Percentiles rank a stretch among this genome's conserved stretches.
Evolutionary conservation across 306 rosid genomes (phyloP).

Genomic region (Casuarina glauca): DNA sequence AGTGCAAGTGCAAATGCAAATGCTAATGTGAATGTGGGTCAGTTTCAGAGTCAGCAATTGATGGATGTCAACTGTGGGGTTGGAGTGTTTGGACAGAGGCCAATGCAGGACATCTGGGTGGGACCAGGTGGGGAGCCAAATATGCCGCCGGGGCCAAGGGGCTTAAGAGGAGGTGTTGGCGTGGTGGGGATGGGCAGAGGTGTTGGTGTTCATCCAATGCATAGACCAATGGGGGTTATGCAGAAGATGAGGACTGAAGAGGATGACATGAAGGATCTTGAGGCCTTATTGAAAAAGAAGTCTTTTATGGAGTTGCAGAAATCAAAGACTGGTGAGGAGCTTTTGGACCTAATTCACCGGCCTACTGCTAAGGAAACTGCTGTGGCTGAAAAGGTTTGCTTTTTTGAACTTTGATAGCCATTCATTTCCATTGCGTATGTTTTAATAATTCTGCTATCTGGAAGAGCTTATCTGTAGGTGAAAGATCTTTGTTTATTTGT

Average conservation of each 20-base stretch:
- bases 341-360: constrained; percentile 89
- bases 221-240: constrained; percentile 55
- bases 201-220: constrained; percentile 64
- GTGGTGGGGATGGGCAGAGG: constrained; percentile 69
- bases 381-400: constrained; percentile 88
- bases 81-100: constrained; percentile 64
- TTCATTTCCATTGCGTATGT: neutral
- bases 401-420: constrained; percentile 13
- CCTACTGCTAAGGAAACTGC: constrained; percentile 97
- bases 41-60: constrained; percentile 52
- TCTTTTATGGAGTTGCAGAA: constrained; percentile 77
- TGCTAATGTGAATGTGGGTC: constrained; percentile 23
- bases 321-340: constrained; percentile 94
- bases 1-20: neutral
- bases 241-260: constrained; percentile 62
- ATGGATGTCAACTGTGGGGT: constrained; percentile 52
- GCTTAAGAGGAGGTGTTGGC: constrained; percentile 58
- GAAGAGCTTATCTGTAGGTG: neutral
- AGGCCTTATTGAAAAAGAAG: constrained; percentile 88
- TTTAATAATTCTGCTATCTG: neutral
- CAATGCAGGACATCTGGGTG: constrained; percentile 76
- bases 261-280: constrained; percentile 87
- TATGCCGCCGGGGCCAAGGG: constrained; percentile 55
- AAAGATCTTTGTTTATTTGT: neutral
- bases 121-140: constrained; percentile 63